phyloP scores from a whole-genome alignment of 176 grass and related monocot genomes.

The Leersia perrieri region DNA sequence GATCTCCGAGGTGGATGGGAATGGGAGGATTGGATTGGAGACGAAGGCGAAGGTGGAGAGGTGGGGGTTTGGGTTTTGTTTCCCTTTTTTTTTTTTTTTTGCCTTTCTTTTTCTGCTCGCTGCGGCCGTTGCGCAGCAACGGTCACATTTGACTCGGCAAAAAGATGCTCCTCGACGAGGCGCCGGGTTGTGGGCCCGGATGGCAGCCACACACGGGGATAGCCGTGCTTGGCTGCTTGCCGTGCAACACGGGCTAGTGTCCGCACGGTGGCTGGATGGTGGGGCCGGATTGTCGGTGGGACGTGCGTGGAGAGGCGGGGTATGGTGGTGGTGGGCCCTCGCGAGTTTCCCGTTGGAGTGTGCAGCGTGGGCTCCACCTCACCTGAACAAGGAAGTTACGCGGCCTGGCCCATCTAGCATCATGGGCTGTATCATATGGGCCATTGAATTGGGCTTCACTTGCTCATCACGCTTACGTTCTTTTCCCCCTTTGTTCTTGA shows the following conservation, averaged over 20 bases:
- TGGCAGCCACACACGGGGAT: neutral
- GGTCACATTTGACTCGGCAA: constrained; percentile 44
- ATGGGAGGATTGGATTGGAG: neutral
- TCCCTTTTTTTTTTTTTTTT: constrained; percentile 4
- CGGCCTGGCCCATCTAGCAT: neutral
- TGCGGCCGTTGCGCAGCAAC: constrained; percentile 26
- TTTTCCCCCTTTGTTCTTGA: neutral
- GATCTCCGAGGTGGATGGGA: neutral
- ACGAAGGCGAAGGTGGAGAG: neutral
- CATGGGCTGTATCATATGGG: neutral
- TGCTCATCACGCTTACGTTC: neutral
- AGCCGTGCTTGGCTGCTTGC: too few relatives aligned
- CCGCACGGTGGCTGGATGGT: neutral
- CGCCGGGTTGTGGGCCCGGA: neutral
- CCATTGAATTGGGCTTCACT: neutral
- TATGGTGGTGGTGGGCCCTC: neutral
- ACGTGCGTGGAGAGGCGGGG: too few relatives aligned
- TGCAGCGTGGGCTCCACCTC: too few relatives aligned
- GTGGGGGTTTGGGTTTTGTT: neutral
- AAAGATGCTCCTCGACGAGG: constrained; percentile 42
- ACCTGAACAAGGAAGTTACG: neutral
- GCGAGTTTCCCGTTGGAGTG: constrained; percentile 9
- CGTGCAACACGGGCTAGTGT: neutral
- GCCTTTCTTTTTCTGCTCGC: neutral
- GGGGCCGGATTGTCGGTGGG: neutral